These are phyloP conservation scores for Hyparrhenia diplandra DNA, from an alignment of 176 grass and related monocot species.

Conservation along the genomic window DNA sequence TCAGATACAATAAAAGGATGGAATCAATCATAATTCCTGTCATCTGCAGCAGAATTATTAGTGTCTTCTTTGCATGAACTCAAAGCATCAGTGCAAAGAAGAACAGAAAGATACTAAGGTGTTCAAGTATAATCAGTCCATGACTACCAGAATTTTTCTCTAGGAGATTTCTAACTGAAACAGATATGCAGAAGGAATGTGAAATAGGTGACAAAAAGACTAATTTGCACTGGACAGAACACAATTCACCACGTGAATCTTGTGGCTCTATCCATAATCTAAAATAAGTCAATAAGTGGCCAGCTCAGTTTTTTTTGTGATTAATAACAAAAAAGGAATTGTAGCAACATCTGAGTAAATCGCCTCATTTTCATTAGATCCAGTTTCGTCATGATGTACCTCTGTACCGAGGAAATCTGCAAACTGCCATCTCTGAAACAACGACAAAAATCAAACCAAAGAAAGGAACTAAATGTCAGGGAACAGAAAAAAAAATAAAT, in stretches of 20 bases:
- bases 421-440: constrained; percentile 66
- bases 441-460: not conserved
- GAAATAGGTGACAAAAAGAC: not conserved
- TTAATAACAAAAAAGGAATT: not conserved
- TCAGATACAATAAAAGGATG: not conserved
- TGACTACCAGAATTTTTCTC: not conserved
- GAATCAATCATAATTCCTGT: not conserved
- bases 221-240: not conserved
- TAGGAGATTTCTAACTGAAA: not conserved
- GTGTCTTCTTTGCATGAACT: not conserved
- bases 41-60: not conserved
- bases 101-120: not conserved
- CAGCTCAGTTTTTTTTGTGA: not conserved
- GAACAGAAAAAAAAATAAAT: not conserved
- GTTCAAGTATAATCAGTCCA: not conserved
- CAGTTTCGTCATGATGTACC: constrained; percentile 70
- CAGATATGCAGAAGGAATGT: not conserved
- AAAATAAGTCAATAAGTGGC: not conserved
- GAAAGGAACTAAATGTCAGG: constrained; percentile 1
- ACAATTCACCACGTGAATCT: constrained; percentile 8
- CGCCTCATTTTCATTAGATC: constrained; percentile 77
- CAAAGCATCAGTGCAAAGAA: not conserved
- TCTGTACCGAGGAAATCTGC: constrained; percentile 65
- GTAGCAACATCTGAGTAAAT: not conserved
- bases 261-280: not conserved